Evolutionary conservation across 768 basidiomycete genomes (phyloP), one percentile per base, ranked within the genome.

Genomic region (Pleurotus tuoliensis): DNA sequence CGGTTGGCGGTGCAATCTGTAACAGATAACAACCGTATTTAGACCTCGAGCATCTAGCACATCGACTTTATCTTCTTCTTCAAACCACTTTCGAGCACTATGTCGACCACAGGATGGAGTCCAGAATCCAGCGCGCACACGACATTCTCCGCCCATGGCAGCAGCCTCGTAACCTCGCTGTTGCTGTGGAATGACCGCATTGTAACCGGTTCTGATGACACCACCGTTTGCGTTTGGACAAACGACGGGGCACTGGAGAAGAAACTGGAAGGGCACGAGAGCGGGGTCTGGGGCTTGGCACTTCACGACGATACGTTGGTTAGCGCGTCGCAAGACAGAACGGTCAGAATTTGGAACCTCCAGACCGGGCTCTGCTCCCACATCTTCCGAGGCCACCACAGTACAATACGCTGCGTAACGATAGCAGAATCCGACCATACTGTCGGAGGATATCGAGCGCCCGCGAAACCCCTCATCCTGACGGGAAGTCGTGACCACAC

Each of bases 151-250:
- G 51, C 25, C 15, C 51, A 53, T 22, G 39, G 20, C 16, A 53
- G 18, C 18, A 41, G 24, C 51, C n/a, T 41, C 39, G 39, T 53
- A 34, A 53, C 51, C 8, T 15, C 13, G 3, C 37, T 53, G 18
- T 8, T 53, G n/a, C 39, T 53, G 51, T 53, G 51, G 51, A 53
- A 53, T 20, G 38, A 53, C 13, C 20, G 9, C 37, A 24, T 55
- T 24, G 27, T 47, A 13, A 53, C 51, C 16, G 34, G 37, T 7
- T 53, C 51, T 5, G 51, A 53, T 39, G 51, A 53, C 25, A 18
- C 16, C 18, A 37, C 51, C 11, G 15, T 53, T 13, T 22, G 18
- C 34, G 51, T 53, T 13, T 53, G 51, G 51, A 53, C 30, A 3
- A 22, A n/a, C 38, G 51, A 53, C 22, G 51, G 51, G 2, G 22